Evolutionary conservation across 2,329 filamentous ascomycete genomes (phyloP).

Genomic region (Ophiostoma ips): DNA sequence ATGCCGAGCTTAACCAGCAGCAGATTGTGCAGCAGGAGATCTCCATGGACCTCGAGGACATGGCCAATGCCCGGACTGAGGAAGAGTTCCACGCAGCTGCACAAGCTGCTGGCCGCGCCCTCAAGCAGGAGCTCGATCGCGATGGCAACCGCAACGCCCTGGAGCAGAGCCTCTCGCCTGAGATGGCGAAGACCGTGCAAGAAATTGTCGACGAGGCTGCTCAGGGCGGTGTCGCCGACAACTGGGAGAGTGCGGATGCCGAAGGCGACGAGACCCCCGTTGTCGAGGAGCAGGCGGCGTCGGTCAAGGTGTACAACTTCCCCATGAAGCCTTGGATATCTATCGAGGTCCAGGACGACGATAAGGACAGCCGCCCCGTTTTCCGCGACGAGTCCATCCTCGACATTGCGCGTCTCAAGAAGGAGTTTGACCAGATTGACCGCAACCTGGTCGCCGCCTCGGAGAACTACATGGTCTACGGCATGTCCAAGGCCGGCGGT

Average conservation of each 20-base stretch:
- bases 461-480: constrained; percentile 84
- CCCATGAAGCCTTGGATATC: constrained; percentile 94
- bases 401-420: constrained; percentile 88
- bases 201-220: constrained; percentile 42
- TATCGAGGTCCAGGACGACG: constrained; percentile 55
- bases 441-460: constrained; percentile 84
- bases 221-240: constrained; percentile 57
- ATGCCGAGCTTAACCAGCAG: constrained; percentile 33
- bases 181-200: constrained; percentile 35
- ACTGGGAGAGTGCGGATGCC: constrained; percentile 78
- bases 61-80: constrained; percentile 37
- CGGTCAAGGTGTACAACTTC: constrained; percentile 82
- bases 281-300: constrained; percentile 48
- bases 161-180: constrained; percentile 37
- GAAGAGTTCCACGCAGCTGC: constrained; percentile 39
- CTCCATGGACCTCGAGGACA: constrained; percentile 32
- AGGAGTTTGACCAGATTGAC: constrained; percentile 95
- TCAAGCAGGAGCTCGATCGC: constrained; percentile 41
- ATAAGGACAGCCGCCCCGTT: constrained; percentile 40
- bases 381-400: constrained; percentile 69
- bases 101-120: constrained; percentile 30
- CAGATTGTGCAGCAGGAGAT: constrained; percentile 22
- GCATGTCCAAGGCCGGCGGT: constrained; percentile 83
- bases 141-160: constrained; percentile 37
- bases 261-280: constrained; percentile 40